These are phyloP conservation scores for Coniochaeta sp. DNA, from an alignment of 2,329 filamentous ascomycete genomes.

Conservation along the genomic window DNA sequence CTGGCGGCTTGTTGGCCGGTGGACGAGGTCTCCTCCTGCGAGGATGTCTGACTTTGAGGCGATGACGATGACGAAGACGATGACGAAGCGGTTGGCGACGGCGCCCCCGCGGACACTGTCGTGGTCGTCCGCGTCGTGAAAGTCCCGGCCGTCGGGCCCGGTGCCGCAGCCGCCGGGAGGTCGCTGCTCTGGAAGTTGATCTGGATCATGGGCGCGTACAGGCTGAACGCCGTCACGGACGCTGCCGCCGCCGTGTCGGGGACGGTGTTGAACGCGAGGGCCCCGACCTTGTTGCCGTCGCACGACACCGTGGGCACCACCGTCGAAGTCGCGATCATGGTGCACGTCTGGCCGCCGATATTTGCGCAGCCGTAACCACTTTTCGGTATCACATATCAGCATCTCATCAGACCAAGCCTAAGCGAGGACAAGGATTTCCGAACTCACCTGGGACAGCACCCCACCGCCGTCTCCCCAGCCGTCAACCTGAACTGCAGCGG, in stretches of 20 bases:
- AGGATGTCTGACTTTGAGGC: neutral
- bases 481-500: conserved; percentile 16
- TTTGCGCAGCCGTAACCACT: conserved; percentile 17
- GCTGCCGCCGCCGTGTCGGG: conserved; percentile 5
- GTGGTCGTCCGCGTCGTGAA: neutral
- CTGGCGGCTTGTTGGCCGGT: neutral
- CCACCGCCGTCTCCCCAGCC: conserved; percentile 17
- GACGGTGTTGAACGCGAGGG: conserved; percentile 8
- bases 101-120: neutral
- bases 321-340: conserved; percentile 13
- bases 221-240: conserved; percentile 13
- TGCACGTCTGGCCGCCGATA: conserved; percentile 18
- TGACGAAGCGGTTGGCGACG: neutral
- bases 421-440: neutral
- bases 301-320: conserved; percentile 14
- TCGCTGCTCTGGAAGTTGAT: conserved; percentile 20
- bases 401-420: neutral
- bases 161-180: conserved; percentile 3
- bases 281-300: conserved; percentile 10
- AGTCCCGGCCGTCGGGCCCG: neutral
- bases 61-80: neutral
- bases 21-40: neutral
- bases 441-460: conserved; percentile 18
- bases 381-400: neutral
- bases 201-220: conserved; percentile 19